Conservation (phyloP, 208 protist genomes). For the Wallacemonas sp. region DNA sequence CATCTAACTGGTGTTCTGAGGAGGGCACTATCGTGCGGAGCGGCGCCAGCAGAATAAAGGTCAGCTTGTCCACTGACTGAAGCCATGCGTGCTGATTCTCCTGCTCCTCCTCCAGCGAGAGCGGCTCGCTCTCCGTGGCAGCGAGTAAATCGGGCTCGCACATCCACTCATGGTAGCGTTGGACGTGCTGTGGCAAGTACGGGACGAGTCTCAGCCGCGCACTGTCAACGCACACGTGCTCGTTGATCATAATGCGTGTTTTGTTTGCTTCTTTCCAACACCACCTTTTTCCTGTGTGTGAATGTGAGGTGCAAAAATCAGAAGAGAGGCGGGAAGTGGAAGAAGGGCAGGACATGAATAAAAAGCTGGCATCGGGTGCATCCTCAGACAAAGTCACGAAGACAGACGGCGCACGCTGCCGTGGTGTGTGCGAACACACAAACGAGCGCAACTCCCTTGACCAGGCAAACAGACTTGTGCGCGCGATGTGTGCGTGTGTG, state of each 20-base stretch:
- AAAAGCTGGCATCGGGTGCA: too few species aligned
- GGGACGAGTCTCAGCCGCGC: conserved; percentile 74
- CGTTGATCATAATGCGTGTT: conserved; percentile 90
- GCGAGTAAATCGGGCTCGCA: conserved; percentile 57
- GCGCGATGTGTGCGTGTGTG: too few species aligned
- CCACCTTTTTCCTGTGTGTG: too few species aligned
- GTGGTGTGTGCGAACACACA: too few species aligned
- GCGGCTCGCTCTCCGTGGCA: conserved; percentile 81
- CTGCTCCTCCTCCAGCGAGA: conserved; percentile 84
- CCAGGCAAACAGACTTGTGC: too few species aligned
- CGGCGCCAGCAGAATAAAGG: conserved; percentile 85
- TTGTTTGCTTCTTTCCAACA: background rate
- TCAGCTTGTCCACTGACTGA: conserved; percentile 79
- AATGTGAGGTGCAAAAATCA: too few species aligned
- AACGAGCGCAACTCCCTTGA: too few species aligned
- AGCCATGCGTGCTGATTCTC: conserved; percentile 89
- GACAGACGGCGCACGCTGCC: too few species aligned
- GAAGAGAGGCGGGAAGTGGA: too few species aligned
- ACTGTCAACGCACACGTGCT: conserved; percentile 50
- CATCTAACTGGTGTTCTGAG: background rate
- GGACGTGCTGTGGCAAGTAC: conserved; percentile 81
- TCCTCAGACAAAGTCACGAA: too few species aligned
- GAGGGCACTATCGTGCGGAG: background rate
- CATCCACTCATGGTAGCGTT: conserved; percentile 92
- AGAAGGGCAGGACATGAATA: too few species aligned